Evolutionary conservation across 176 grass and related monocot genomes (phyloP), one percentile per base, ranked within the genome.

Genomic region (Eleusine indica): DNA sequence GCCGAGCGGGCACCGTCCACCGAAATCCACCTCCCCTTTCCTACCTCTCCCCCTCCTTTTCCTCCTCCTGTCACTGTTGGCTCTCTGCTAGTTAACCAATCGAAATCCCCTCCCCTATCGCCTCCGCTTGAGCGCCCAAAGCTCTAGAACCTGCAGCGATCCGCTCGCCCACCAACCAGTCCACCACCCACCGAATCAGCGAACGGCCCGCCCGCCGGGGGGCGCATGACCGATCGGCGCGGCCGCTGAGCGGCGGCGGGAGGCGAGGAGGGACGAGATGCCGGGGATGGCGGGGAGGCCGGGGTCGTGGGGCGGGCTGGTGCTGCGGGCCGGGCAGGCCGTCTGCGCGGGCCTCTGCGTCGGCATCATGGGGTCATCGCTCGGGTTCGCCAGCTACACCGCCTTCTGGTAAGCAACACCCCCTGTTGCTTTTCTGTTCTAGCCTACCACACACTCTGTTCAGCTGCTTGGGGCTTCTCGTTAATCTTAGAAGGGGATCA

Each of bases 321-420:
- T 73, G 70, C 87, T 98, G 68, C 91, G 96, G 83, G 71, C 68
- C 3, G 93, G 90, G 43, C 96, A 98, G 87, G 86, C 86, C 66
- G 71, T 75, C 56, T 91, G 95, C 85, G 96, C 96, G 32, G 93
- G 80, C 70, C 89, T 85, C 75, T 98, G 87, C 65, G 90, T 98
- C 85, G 87, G 51, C 72, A 38, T 91, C 74, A 97, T 97, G 95
- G 60, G 81, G 6, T 92, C 84, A 51, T 91, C 84, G 48, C 8
- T 68, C 14, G 95, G 95, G 40, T 97, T 97, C 88, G 86, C 95
- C 32, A 89, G 80, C 78, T 97, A 92, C 95, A 97, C 95, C 53
- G 95, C 92, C 81, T 96, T 96, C 87, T 98, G 93, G 96, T 98
- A 70, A 81, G 79, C 66, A 21, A 17, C 53, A 21, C 18, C 18